Evolutionary conservation across 1,284 basidiomycete genomes (phyloP), one percentile per base, ranked within the genome.

Genomic region (Spongispora temasekensis): DNA sequence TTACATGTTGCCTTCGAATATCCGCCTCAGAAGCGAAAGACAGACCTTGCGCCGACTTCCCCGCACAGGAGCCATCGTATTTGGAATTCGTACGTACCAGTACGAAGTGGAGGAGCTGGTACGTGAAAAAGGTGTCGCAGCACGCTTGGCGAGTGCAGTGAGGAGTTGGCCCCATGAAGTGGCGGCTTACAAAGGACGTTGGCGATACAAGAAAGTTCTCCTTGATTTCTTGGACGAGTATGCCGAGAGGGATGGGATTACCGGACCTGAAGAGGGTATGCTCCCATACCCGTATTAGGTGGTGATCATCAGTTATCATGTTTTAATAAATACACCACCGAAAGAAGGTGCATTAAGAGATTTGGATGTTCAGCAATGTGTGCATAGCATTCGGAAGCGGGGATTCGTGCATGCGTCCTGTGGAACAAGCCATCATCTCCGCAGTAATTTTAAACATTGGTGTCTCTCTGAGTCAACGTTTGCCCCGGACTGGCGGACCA

Each of bases 31-130:
- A 55, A 82, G 83, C 13, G 91, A 94, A 70, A 78, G 89, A 35
- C 91, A 93, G 75, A 90, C 87, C 12, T 75, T 94, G 56, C 79
- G 91, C 37, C 79, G 91, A 27, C 79, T 92, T 19, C 82, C 86
- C 3, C 77, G 79, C 12, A 86, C 82, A 27, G 90, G 91, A 3
- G 88, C 85, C 17, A 80, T 93, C 46, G 78, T 89, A n/a, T 94
- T 94, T 71, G 89, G 87, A 44, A 89, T 93, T 66, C 80, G 89
- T 19, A 89, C 89, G 37, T 91, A 93, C 71, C 67, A 89, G 61
- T 84, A 83, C n/a, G 83, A 83, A 6, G 72, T 93, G 10, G 80
- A 78, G 40, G 79, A 83, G 50, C 71, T 94, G 2, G 84, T 75
- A 30, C 68, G 77, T 57, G 91, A 93, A 69, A 78, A 76, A 17